Conservation (phyloP, 257 asterid genomes). For the Capsicum chinense region DNA sequence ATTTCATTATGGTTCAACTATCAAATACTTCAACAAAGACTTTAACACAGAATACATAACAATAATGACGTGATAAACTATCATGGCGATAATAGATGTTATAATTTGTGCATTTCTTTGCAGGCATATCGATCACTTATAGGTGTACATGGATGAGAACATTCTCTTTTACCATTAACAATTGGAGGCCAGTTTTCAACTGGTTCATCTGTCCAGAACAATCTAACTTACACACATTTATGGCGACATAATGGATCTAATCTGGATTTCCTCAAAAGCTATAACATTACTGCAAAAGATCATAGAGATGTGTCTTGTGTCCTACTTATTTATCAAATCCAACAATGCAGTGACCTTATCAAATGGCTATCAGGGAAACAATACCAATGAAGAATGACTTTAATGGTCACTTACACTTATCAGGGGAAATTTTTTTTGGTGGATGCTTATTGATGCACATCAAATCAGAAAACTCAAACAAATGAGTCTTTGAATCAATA, state of each 20-base stretch:
- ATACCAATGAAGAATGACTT: background rate
- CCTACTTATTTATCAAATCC: background rate
- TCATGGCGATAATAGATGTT: background rate
- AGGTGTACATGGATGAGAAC: background rate
- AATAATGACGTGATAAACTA: constrained; percentile 3
- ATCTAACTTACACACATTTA: background rate
- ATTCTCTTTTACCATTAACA: background rate
- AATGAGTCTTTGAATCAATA: background rate
- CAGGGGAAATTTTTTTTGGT: background rate
- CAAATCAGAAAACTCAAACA: constrained; percentile 5
- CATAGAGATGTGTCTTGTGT: no score
- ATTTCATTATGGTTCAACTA: constrained; percentile 6
- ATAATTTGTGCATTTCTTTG: background rate
- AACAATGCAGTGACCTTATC: background rate
- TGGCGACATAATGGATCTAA: background rate
- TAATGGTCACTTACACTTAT: background rate
- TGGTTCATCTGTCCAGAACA: background rate
- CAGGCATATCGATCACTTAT: background rate
- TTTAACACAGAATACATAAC: background rate
- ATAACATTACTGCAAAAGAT: background rate
- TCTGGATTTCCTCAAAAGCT: background rate
- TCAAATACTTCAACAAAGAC: constrained; percentile 8
- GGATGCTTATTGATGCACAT: constrained; percentile 1
- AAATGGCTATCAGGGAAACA: constrained; percentile 9
- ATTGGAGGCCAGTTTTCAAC: background rate